Evolutionary conservation across 73 alveolate species (phyloP), one percentile per base, ranked within the genome.

Genomic region (Halteria grandinella): DNA sequence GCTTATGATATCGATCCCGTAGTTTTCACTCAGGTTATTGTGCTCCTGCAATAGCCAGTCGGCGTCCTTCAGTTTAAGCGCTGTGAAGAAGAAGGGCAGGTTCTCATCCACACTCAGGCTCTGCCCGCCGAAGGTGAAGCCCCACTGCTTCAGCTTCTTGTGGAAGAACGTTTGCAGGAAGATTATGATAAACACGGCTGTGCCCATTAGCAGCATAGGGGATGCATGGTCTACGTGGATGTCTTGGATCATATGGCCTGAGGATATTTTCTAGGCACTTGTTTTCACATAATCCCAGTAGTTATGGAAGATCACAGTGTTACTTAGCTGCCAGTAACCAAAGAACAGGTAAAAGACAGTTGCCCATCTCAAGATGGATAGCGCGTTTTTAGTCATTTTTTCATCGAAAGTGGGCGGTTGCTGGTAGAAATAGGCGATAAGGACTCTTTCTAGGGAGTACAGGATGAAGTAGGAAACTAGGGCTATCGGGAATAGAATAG

Each of bases 281-380:
- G 36, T 53, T 6, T 52, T 63, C n/a, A 29, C 36, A n/a, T 32
- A 25, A n/a, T 36, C 27, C 77, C 77, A 60, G 58, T 41, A 57
- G 36, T 76, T 76, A 32, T 28, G 20, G 69, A 81, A 81, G 40
- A 81, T 66, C 31, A 55, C 52, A 59, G 57, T 39, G 55, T 81
- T 81, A 5, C 75, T 23, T 14, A 70, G 54, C 75, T 49, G 41
- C 91, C 91, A 81, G 49, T 70, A 81, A 14, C 86, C 85, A 36
- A 69, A 71, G 66, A 55, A 59, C 33, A 81, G 39, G 29, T 29
- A 45, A 43, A 66, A 48, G 33, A 81, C 18, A 20, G 70, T 31
- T 15, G 86, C 74, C 75, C 69, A 71, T 23, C 50, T 70, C 47
- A 71, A 54, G 63, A 55, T 25, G 4, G 53, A 43, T 29, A 81